phyloP scores from a whole-genome alignment of 1,284 basidiomycete genomes.

The Puccinia coronata region DNA sequence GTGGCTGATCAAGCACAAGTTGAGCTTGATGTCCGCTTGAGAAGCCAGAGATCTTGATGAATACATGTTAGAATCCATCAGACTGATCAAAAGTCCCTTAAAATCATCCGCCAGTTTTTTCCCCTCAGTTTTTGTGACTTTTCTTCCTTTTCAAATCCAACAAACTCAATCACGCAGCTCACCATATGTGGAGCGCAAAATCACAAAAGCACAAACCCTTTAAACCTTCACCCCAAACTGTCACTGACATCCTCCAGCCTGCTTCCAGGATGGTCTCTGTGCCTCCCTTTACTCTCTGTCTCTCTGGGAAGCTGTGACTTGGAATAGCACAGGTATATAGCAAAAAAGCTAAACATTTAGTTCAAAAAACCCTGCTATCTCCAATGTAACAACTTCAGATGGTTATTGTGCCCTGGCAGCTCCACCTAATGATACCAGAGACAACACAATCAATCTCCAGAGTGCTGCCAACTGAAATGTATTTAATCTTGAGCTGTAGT shows the following conservation, averaged over 20 bases:
- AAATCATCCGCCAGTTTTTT: no score
- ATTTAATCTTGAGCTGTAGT: conserved; percentile 35
- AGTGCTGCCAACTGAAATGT: conserved; percentile 19
- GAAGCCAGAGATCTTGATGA: no score
- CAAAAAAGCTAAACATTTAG: conserved; percentile 40
- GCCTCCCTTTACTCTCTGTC: conserved; percentile 35
- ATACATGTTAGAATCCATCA: no score
- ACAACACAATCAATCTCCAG: conserved; percentile 25
- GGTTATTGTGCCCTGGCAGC: not conserved
- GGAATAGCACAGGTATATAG: conserved; percentile 38
- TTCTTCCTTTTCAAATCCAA: no score
- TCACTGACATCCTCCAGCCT: conserved; percentile 38
- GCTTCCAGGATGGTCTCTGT: conserved; percentile 14
- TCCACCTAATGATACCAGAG: not conserved
- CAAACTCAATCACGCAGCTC: no score
- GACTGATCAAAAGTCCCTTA: no score
- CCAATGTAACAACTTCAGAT: not conserved
- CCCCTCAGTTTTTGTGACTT: no score
- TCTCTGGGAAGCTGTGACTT: conserved; percentile 35
- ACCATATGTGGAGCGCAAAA: conserved; percentile 33
- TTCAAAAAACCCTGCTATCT: not conserved
- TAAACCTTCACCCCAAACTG: conserved; percentile 42
- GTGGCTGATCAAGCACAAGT: no score
- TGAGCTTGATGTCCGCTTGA: no score
- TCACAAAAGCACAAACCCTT: conserved; percentile 42